Evolutionary conservation across 2,329 filamentous ascomycete genomes (phyloP).

Genomic region (Clonostachys rhizophaga): DNA sequence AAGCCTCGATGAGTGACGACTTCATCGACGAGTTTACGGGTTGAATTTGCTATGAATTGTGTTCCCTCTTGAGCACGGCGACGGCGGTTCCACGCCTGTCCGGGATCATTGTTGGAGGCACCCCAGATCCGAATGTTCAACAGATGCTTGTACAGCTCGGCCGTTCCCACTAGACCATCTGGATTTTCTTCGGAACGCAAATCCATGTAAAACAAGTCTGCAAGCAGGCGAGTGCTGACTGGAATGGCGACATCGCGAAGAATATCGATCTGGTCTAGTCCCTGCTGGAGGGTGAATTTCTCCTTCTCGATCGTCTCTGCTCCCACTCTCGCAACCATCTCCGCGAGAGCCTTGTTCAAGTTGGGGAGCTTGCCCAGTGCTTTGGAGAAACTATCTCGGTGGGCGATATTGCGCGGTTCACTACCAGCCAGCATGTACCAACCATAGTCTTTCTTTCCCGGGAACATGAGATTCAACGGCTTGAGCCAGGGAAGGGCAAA

Average conservation of each 20-base stretch:
- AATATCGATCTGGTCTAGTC: constrained; percentile 32
- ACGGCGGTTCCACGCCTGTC: constrained; percentile 37
- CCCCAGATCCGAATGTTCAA: constrained; percentile 38
- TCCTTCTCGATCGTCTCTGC: constrained; percentile 32
- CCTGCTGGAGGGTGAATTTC: constrained; percentile 25
- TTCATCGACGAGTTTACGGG: constrained; percentile 31
- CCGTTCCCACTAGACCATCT: constrained; percentile 32
- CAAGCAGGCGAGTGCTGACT: constrained; percentile 47
- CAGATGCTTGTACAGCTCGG: constrained; percentile 35
- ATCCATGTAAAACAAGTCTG: constrained; percentile 54
- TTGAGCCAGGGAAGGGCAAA: constrained; percentile 26
- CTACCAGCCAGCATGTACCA: constrained; percentile 34
- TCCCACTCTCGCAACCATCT: constrained; percentile 24
- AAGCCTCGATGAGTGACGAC: constrained; percentile 19
- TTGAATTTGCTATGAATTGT: constrained; percentile 27
- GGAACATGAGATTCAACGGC: constrained; percentile 22
- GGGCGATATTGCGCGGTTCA: constrained; percentile 17
- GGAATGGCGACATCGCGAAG: constrained; percentile 54
- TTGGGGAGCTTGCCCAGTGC: constrained; percentile 25
- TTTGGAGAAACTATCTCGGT: constrained; percentile 20
- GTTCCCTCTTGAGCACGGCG: constrained; percentile 32
- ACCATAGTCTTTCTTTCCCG: constrained; percentile 25
- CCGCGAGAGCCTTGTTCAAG: constrained; percentile 18
- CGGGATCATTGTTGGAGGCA: constrained; percentile 41
- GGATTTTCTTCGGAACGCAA: constrained; percentile 50